Evolutionary conservation across 1,284 basidiomycete species (phyloP).

Genomic region (Xerocomus amazonicus): DNA sequence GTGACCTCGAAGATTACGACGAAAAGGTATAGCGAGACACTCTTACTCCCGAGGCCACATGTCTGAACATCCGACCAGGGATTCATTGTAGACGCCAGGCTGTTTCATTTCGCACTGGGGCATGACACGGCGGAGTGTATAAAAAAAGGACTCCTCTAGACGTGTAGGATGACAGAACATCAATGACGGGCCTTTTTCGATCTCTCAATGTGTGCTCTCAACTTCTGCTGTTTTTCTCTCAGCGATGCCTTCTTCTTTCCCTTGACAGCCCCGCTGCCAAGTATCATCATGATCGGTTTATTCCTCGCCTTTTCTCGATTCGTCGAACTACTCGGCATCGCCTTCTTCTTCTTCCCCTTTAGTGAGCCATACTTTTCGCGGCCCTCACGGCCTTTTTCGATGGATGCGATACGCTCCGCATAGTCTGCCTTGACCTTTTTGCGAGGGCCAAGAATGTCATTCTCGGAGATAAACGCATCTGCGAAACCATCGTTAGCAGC

Average conservation of each 20-base stretch:
- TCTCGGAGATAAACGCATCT: slow-evolving; percentile 80
- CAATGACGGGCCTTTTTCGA: slow-evolving; percentile 57
- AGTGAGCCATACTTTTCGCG: slow-evolving; percentile 91
- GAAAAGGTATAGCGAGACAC: slow-evolving; percentile 42
- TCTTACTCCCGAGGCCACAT: not conserved
- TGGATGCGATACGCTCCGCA: slow-evolving; percentile 89
- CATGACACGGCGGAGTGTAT: slow-evolving; percentile 51
- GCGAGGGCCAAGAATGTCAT: slow-evolving; percentile 88
- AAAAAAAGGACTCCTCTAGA: slow-evolving; percentile 16
- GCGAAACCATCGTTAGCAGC: slow-evolving; percentile 44
- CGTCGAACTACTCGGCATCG: slow-evolving; percentile 74
- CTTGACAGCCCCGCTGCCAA: slow-evolving; percentile 69
- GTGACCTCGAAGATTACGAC: slow-evolving; percentile 56
- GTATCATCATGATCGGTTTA: slow-evolving; percentile 93
- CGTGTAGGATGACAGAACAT: slow-evolving; percentile 1
- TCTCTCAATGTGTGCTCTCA: slow-evolving; percentile 70
- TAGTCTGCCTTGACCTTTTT: slow-evolving; percentile 96
- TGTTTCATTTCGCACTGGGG: slow-evolving; percentile 72
- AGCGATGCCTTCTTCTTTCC: slow-evolving; percentile 88
- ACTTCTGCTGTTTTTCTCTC: slow-evolving; percentile 78
- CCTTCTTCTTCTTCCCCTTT: slow-evolving; percentile 88
- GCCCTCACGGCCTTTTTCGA: slow-evolving; percentile 91
- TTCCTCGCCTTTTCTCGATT: slow-evolving; percentile 88
- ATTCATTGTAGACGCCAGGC: slow-evolving; percentile 73
- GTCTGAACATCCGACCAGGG: slow-evolving; percentile 40